These are phyloP conservation scores for Ettlia oleoabundans DNA, from an alignment of 139 green algal species.

Conservation along the genomic window DNA sequence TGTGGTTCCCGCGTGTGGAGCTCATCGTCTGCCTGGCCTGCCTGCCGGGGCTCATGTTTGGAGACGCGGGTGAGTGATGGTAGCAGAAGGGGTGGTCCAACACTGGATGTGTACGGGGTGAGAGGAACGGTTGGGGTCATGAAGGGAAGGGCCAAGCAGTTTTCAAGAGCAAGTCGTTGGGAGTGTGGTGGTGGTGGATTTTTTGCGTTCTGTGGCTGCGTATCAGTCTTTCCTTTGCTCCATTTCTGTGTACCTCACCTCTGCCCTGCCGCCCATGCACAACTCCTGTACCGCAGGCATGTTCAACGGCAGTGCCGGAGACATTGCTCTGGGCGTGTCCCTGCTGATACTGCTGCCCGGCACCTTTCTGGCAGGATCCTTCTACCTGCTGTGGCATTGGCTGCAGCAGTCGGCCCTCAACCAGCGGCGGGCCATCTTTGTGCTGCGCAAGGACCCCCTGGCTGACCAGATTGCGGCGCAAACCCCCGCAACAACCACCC, in stretches of 20 bases:
- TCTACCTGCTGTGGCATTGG: conserved; percentile 32
- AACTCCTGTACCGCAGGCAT: too few species aligned
- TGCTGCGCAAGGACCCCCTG: conserved; percentile 20
- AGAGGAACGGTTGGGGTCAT: background rate
- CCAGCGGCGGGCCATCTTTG: conserved; percentile 33
- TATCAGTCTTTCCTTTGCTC: too few species aligned
- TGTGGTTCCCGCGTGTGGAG: conserved; percentile 48
- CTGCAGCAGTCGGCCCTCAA: conserved; percentile 18
- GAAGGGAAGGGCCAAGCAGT: too few species aligned
- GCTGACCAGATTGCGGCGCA: background rate
- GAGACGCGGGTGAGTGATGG: conserved; percentile 22
- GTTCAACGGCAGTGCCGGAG: conserved; percentile 32
- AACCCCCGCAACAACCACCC: background rate
- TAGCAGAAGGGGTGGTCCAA: too few species aligned
- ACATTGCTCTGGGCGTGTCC: conserved; percentile 45
- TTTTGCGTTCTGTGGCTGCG: too few species aligned
- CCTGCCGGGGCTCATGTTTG: conserved; percentile 36
- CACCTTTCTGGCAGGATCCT: conserved; percentile 17
- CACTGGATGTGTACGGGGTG: too few species aligned
- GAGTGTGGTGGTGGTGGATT: too few species aligned
- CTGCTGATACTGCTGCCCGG: conserved; percentile 41
- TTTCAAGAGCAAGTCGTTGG: too few species aligned
- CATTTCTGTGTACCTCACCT: too few species aligned
- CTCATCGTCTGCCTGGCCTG: conserved; percentile 31
- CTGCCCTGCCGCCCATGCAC: too few species aligned